phyloP scores from a whole-genome alignment of 352 stramenopile species.

The Phytophthora gonapodyides region DNA sequence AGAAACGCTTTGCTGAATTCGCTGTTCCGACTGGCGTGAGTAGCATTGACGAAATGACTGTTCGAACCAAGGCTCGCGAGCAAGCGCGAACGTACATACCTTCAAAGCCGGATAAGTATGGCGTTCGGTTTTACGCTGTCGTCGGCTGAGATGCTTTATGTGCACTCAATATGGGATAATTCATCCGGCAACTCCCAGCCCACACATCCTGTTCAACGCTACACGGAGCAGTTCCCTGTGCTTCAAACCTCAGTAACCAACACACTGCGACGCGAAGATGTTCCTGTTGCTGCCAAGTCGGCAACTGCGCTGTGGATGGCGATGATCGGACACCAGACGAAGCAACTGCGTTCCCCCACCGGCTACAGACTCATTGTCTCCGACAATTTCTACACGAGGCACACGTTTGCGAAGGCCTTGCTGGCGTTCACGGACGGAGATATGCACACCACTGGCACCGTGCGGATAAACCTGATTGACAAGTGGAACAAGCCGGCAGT shows the following conservation, averaged over 20 bases:
- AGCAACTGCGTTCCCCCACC: neutral
- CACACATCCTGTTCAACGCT: conserved; percentile 5
- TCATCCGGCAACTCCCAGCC: neutral
- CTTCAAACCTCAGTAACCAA: conserved; percentile 6
- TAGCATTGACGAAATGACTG: too few species aligned
- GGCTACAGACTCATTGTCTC: conserved; percentile 9
- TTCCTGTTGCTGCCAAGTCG: neutral
- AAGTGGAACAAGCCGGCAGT: conserved; percentile 20
- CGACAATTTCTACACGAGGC: conserved; percentile 21
- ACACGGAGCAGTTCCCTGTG: conserved; percentile 10
- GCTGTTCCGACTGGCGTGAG: too few species aligned
- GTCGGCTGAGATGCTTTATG: too few species aligned
- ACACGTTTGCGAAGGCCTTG: conserved; percentile 15
- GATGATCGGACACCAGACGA: conserved; percentile 8
- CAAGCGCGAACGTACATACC: too few species aligned
- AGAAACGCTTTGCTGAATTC: too few species aligned
- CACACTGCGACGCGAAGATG: neutral
- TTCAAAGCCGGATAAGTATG: too few species aligned
- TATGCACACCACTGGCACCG: conserved; percentile 11
- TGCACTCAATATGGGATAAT: conserved; percentile 16
- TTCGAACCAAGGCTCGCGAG: too few species aligned
- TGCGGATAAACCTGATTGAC: conserved; percentile 19
- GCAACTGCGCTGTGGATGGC: conserved; percentile 8
- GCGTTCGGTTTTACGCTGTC: too few species aligned
- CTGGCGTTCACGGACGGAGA: conserved; percentile 20